Conservation (phyloP, 1,284 basidiomycete species). For the Golubevia sp. region DNA sequence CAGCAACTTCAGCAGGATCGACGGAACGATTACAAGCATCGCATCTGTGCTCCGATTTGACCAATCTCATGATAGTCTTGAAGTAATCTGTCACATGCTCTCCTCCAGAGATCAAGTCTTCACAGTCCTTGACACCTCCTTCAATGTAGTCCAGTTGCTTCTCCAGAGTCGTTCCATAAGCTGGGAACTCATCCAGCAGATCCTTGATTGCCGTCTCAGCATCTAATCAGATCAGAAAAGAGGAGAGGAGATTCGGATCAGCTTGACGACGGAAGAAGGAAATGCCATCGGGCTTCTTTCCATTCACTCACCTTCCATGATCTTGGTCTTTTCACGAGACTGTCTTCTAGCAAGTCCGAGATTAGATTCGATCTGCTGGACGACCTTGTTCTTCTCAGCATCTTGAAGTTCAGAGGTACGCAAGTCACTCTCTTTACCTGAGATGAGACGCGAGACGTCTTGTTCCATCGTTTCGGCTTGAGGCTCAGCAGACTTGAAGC, state of each 20-base stretch:
- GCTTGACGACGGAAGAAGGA: not conserved
- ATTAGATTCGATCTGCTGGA: slow-evolving; percentile 40
- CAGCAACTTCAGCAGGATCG: too few relatives aligned
- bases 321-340: not conserved
- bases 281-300: too few relatives aligned
- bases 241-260: not conserved
- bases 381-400: slow-evolving; percentile 17
- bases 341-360: slow-evolving; percentile 29
- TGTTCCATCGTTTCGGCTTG: slow-evolving; percentile 73
- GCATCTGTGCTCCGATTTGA: too few relatives aligned
- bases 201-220: not conserved
- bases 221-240: not conserved
- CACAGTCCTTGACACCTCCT: not conserved
- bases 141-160: not conserved
- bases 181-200: not conserved
- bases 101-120: not conserved
- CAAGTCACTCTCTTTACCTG: slow-evolving; percentile 28
- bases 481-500: slow-evolving; percentile 70
- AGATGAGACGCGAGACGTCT: slow-evolving; percentile 69
- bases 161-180: not conserved
- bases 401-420: slow-evolving; percentile 21
- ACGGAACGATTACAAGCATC: too few relatives aligned
- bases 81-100: not conserved
- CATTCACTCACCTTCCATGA: slow-evolving; percentile 1
- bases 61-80: too few relatives aligned